Evolutionary conservation across 2,329 filamentous ascomycete species (phyloP).

Genomic region (Epichloe coenophiala): DNA sequence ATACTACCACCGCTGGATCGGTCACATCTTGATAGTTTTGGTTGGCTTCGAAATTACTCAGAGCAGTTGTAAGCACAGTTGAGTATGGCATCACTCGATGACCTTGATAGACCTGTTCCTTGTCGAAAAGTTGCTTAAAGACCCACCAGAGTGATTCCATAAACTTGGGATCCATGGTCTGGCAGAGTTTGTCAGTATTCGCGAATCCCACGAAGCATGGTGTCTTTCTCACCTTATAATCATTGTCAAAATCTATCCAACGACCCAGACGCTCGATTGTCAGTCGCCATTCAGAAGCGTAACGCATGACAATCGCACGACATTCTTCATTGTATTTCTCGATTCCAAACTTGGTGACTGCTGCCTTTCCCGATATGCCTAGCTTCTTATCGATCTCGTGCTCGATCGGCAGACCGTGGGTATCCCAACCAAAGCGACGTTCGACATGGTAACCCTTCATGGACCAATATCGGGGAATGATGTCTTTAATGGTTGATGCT

Average conservation of each 20-base stretch:
- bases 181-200: not conserved
- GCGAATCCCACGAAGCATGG: not conserved
- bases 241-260: slow-evolving; percentile 97
- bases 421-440: slow-evolving; percentile 88
- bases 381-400: slow-evolving; percentile 97
- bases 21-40: slow-evolving; percentile 92
- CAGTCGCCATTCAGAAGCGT: slow-evolving; percentile 70
- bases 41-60: slow-evolving; percentile 87
- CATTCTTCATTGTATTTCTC: slow-evolving; percentile 87
- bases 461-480: slow-evolving; percentile 91
- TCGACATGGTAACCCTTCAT: slow-evolving; percentile 94
- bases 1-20: slow-evolving; percentile 79
- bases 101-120: slow-evolving; percentile 78
- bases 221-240: slow-evolving; percentile 59
- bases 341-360: slow-evolving; percentile 75
- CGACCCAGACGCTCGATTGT: slow-evolving; percentile 81
- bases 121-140: slow-evolving; percentile 85
- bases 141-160: slow-evolving; percentile 98
- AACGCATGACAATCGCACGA: slow-evolving; percentile 85
- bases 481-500: slow-evolving; percentile 92
- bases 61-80: slow-evolving; percentile 73
- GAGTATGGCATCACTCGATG: slow-evolving; percentile 93
- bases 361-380: slow-evolving; percentile 75
- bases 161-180: slow-evolving; percentile 88
- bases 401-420: slow-evolving; percentile 88